A percentile compares a stretch with the other conserved stretches of the same genome.
Conservation (phyloP, 2,329 filamentous ascomycete species). For the Rutstroemia sp. region DNA sequence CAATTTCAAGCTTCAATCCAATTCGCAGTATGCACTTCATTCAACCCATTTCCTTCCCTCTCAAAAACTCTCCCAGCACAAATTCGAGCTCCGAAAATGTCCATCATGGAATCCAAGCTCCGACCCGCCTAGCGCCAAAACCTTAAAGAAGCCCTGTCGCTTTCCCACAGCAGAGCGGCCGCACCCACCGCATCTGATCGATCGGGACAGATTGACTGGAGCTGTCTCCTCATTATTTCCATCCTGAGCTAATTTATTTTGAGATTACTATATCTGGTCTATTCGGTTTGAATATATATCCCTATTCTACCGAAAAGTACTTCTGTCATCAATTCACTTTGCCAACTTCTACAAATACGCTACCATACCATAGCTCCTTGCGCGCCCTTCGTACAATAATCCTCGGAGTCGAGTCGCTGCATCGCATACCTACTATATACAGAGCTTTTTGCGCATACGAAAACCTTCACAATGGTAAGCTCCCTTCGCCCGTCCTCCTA, state of each 20-base stretch:
- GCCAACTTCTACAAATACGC: no score
- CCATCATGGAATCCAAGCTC: not conserved
- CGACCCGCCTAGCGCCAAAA: not conserved
- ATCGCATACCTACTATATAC: not conserved
- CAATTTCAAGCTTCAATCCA: no score
- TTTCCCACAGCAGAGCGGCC: not conserved
- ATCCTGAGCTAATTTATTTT: not conserved
- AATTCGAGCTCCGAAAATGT: not conserved
- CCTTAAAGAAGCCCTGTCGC: not conserved
- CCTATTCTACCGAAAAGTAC: no score
- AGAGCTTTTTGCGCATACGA: not conserved
- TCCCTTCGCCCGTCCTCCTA: not conserved
- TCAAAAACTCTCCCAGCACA: no score
- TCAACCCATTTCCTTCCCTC: no score
- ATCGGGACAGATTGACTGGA: not conserved
- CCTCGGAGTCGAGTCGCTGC: not conserved
- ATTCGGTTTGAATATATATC: not conserved
- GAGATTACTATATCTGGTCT: not conserved
- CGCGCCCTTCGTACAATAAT: not conserved
- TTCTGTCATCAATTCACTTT: no score
- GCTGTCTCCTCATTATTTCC: not conserved
- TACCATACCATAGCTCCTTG: no score
- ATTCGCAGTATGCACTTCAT: no score
- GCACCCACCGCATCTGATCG: not conserved
- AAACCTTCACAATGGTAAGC: not conserved